Evolutionary conservation across 2,329 filamentous ascomycete genomes (phyloP).

Genomic region (Paracorniculantispora psalliotae): DNA sequence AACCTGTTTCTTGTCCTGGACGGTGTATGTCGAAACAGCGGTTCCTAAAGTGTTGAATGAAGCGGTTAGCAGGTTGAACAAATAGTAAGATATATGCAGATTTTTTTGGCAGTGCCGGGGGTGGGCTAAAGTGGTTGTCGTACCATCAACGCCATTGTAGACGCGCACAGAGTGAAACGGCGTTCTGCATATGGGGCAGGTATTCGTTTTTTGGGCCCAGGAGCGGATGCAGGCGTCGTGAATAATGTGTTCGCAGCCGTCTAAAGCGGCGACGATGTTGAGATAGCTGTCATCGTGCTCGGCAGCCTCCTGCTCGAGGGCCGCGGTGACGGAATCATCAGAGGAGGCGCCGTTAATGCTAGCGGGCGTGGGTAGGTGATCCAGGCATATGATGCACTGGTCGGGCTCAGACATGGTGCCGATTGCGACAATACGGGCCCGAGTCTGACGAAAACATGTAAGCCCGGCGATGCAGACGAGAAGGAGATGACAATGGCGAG

Average conservation of each 20-base stretch:
- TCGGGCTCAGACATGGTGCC: conserved; percentile 51
- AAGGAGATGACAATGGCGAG: conserved; percentile 12
- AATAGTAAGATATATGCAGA: not conserved
- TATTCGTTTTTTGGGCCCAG: conserved; percentile 96
- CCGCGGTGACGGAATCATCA: conserved; percentile 20
- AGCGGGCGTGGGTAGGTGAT: conserved; percentile 43
- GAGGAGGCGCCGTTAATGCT: conserved; percentile 20
- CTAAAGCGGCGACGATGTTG: conserved; percentile 52
- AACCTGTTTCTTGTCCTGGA: conserved; percentile 82
- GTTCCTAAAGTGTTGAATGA: conserved; percentile 38
- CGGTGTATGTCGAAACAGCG: conserved; percentile 54
- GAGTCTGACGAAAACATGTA: conserved; percentile 44
- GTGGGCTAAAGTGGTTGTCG: conserved; percentile 27
- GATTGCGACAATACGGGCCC: conserved; percentile 32
- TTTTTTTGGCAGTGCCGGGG: not conserved
- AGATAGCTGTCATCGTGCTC: conserved; percentile 30
- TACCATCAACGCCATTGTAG: conserved; percentile 74
- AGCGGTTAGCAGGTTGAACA: not conserved
- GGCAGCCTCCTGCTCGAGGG: conserved; percentile 14
- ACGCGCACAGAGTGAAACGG: conserved; percentile 88
- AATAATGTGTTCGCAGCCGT: conserved; percentile 83
- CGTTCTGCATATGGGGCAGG: conserved; percentile 92
- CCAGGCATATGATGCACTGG: conserved; percentile 67
- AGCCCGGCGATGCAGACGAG: conserved; percentile 24
- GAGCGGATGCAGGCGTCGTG: conserved; percentile 89